phyloP scores from a whole-genome alignment of 2,329 filamentous ascomycete genomes.

The Fusarium nodosum region DNA sequence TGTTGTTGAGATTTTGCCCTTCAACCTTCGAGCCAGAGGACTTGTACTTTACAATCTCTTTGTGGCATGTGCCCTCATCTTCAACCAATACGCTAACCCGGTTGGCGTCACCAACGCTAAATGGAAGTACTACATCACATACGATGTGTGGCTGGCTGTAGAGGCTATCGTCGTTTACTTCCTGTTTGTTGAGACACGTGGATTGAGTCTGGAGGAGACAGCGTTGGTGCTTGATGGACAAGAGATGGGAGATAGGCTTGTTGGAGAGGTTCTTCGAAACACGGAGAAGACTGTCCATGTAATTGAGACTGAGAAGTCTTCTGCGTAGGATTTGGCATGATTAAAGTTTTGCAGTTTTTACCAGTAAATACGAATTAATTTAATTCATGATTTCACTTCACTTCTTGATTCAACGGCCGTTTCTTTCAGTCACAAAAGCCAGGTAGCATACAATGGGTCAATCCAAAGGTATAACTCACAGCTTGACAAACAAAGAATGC shows the following conservation, averaged over 20 bases:
- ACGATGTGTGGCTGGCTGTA: conserved; percentile 18
- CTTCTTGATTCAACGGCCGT: rapidly evolving
- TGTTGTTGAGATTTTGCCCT: conserved; percentile 17
- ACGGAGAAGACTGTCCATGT: conserved; percentile 17
- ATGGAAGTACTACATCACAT: conserved; percentile 28
- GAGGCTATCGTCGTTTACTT: conserved; percentile 25
- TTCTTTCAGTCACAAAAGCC: neutral
- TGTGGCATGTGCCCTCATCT: conserved; percentile 13
- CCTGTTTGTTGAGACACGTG: conserved; percentile 14
- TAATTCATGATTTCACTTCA: neutral
- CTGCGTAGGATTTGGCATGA: neutral
- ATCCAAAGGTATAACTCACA: rapidly evolving
- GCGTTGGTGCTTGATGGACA: conserved; percentile 54
- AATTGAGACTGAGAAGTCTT: conserved; percentile 9
- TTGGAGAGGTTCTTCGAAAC: conserved; percentile 19
- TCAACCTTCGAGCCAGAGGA: conserved; percentile 14
- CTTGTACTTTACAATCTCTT: conserved; percentile 20
- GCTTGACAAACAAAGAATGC: neutral
- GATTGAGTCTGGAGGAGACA: conserved; percentile 21
- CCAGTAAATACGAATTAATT: neutral
- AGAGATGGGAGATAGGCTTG: conserved; percentile 16
- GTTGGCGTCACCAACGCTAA: conserved; percentile 10
- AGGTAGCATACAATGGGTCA: rapidly evolving
- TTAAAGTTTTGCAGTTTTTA: rapidly evolving
- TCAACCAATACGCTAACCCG: conserved; percentile 27